Evolutionary conservation across 108 stramenopile species (phyloP).

Genomic region (Nitzschia sp.): DNA sequence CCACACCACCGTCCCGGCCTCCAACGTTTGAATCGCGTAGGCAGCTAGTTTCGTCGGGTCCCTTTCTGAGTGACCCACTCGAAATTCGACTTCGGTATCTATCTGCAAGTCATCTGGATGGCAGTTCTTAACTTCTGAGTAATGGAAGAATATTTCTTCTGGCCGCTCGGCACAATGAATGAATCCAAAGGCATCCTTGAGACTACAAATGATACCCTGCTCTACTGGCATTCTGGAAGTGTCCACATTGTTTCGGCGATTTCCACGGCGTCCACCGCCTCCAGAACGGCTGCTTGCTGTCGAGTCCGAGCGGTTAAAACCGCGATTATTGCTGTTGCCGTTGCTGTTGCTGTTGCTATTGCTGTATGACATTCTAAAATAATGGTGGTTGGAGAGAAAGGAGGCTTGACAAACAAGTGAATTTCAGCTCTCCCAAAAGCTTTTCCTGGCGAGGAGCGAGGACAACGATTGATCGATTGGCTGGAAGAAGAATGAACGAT

Average conservation of each 20-base stretch:
- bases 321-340: slow-evolving; percentile 8
- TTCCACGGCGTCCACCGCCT: slow-evolving; percentile 9
- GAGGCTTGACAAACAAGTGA: no score
- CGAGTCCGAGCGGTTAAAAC: slow-evolving; percentile 14
- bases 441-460: no score
- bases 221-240: slow-evolving; percentile 45
- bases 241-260: slow-evolving; percentile 5
- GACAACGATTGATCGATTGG: background rate
- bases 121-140: slow-evolving; percentile 32
- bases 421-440: no score
- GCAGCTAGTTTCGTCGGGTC: slow-evolving; percentile 45
- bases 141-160: slow-evolving; percentile 79
- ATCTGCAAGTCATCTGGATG: slow-evolving; percentile 59
- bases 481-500: background rate
- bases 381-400: no score
- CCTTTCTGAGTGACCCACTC: slow-evolving; percentile 30
- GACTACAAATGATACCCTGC: slow-evolving; percentile 61
- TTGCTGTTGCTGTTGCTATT: slow-evolving; percentile 21
- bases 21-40: slow-evolving; percentile 35
- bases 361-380: slow-evolving; percentile 1
- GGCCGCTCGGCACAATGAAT: slow-evolving; percentile 82
- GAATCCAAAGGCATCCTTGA: slow-evolving; percentile 76
- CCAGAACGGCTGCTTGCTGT: slow-evolving; percentile 2
- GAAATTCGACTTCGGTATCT: slow-evolving; percentile 72
- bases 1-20: slow-evolving; percentile 63